These are phyloP conservation scores for Lipomyces sp. DNA, from an alignment of 805 yeast species.

Conservation along the genomic window DNA sequence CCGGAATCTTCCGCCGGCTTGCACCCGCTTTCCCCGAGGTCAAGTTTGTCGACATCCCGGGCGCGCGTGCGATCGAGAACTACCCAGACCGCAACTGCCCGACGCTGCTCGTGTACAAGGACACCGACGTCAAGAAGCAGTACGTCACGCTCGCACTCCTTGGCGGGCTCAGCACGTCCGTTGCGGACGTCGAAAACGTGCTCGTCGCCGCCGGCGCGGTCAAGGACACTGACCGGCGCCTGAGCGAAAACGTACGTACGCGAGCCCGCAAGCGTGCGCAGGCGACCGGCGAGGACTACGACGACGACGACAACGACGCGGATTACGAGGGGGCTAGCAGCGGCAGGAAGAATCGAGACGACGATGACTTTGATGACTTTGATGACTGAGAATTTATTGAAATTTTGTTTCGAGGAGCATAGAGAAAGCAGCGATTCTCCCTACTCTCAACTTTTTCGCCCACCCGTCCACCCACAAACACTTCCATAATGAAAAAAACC, in stretches of 20 bases:
- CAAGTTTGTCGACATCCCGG: slow-evolving; percentile 91
- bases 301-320: slow-evolving; percentile 15
- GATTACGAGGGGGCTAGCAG: not conserved
- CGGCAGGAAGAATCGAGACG: not conserved
- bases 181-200: slow-evolving; percentile 68
- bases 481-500: no score
- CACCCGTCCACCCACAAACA: no score
- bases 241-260: slow-evolving; percentile 42
- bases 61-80: slow-evolving; percentile 82
- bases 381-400: no score
- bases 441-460: no score
- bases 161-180: slow-evolving; percentile 76
- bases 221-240: slow-evolving; percentile 61
- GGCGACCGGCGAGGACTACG: slow-evolving; percentile 9
- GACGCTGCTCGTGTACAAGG: slow-evolving; percentile 75
- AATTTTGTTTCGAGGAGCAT: no score
- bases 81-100: slow-evolving; percentile 92
- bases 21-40: slow-evolving; percentile 74
- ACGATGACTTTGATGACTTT: slow-evolving; percentile 7
- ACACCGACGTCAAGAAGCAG: slow-evolving; percentile 77
- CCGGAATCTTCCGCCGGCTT: slow-evolving; percentile 52
- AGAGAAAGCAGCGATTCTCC: no score
- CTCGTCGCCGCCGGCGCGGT: slow-evolving; percentile 68
- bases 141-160: slow-evolving; percentile 72
- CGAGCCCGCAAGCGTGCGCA: not conserved